Evolutionary conservation across 2,329 filamentous ascomycete species (phyloP).

Genomic region (Sporothrix euskadiensis): DNA sequence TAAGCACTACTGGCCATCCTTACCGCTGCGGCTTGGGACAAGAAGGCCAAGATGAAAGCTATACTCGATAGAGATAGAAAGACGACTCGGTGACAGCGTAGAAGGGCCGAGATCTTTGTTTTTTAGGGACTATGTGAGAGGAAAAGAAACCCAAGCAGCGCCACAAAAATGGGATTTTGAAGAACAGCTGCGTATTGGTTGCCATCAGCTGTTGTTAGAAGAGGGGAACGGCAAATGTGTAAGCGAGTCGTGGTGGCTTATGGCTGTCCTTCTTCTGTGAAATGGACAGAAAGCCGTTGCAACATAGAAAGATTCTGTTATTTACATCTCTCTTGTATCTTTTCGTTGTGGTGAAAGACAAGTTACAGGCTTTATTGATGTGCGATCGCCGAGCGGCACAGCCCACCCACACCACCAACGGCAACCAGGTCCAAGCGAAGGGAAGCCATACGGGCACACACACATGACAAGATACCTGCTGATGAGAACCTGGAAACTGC

Average conservation of each 20-base stretch:
- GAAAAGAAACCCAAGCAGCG: background rate
- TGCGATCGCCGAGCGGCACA: constrained; percentile 3
- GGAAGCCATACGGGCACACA: constrained; percentile 6
- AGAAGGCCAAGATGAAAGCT: background rate
- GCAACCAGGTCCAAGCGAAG: constrained; percentile 15
- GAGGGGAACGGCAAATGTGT: background rate
- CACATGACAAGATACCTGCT: background rate
- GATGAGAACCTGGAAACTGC: constrained; percentile 1
- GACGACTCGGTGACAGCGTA: background rate
- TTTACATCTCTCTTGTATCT: background rate
- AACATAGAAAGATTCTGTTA: too few species aligned
- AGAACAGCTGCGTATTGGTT: background rate
- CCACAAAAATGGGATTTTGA: background rate
- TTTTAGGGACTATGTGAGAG: background rate
- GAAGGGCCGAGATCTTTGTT: background rate
- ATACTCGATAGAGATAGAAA: background rate
- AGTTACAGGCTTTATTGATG: background rate
- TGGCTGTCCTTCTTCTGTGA: background rate
- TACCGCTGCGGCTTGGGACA: background rate
- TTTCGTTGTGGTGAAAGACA: background rate
- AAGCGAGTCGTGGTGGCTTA: background rate
- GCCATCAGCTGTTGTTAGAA: too few species aligned
- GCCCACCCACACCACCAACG: background rate
- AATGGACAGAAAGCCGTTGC: background rate
- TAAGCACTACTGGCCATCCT: background rate